Evolutionary conservation across 768 basidiomycete species (phyloP), one percentile per base, ranked within the genome.

Genomic region (Lanmaoa pseudosensibilis): DNA sequence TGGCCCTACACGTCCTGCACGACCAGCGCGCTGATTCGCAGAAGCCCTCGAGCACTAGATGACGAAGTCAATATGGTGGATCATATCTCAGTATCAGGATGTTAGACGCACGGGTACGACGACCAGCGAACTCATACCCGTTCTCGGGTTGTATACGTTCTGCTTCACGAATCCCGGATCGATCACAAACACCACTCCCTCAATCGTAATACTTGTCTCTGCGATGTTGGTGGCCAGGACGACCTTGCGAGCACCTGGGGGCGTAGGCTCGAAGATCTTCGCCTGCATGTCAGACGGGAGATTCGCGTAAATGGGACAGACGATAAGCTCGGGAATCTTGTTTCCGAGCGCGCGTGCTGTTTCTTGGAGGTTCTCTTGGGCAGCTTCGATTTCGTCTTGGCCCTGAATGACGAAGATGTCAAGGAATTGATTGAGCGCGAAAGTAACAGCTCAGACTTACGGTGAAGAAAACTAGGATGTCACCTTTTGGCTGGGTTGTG

Each of bases 131-230:
- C 93, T 94, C 97, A 99, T 99, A 15, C 97, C 96, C 43, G 97
- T 97, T 66, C 95, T 83, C 2, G 97, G 97, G 73, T 99, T 99
- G 70, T 97, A 99, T 39, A 94, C 90, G 71, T 99, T 98, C 70
- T 99, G 97, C 78, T 99, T 99, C 64, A 98, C 96, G 66, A 98
- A 98, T 13, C 97, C 97, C 3, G 97, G 97, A 70, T 99, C 97
- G 61, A 99, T 98, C 39, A 99, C 97, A 71, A 97, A 99, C 2
- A 98, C 96, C 7, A 99, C 97, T 30, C 97, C 97, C 52, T 98
- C 97, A 63, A 99, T 99, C 9, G 97, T 99, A 70, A 99, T 99
- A 7, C 93, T 95, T 5, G 97, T 99, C 74, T 99, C 97, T n/a
- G 97, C 97, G 61, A 99, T 98, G 68, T 99, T 99, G 21, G 97